These are phyloP conservation scores for Urochloa ruziziensis DNA, from an alignment of 176 grass and related monocot genomes.

Conservation along the genomic window DNA sequence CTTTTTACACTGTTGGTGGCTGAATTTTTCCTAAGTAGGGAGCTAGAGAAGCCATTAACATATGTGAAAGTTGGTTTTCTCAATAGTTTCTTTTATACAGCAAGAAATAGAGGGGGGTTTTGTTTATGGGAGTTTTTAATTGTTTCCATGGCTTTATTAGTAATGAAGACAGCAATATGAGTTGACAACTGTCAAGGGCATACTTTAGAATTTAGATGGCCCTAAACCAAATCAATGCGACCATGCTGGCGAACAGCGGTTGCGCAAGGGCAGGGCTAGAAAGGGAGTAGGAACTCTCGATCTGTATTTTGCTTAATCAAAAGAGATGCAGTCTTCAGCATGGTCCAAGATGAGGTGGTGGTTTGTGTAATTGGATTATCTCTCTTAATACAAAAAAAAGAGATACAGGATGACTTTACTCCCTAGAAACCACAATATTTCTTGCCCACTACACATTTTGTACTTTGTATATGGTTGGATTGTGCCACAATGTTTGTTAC, in stretches of 20 bases:
- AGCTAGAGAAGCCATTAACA: conserved; percentile 4
- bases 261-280: not conserved
- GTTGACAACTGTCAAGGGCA: not conserved
- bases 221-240: not conserved
- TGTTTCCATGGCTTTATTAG: not conserved
- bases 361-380: too few relatives aligned
- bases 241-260: not conserved
- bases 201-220: not conserved
- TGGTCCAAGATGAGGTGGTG: too few relatives aligned
- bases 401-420: too few relatives aligned
- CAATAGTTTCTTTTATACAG: not conserved
- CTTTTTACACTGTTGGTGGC: not conserved
- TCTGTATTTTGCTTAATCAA: not conserved
- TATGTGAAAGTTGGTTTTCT: conserved; percentile 4
- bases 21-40: conserved; percentile 11
- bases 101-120: not conserved
- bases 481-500: conserved; percentile 1
- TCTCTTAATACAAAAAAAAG: too few relatives aligned
- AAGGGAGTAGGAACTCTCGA: not conserved
- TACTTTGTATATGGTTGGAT: conserved; percentile 7
- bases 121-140: not conserved
- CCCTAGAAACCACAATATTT: not conserved
- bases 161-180: not conserved
- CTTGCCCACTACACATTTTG: not conserved
- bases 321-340: not conserved